phyloP scores from a whole-genome alignment of 179 eudicot species.

The Patellifolia procumbens region DNA sequence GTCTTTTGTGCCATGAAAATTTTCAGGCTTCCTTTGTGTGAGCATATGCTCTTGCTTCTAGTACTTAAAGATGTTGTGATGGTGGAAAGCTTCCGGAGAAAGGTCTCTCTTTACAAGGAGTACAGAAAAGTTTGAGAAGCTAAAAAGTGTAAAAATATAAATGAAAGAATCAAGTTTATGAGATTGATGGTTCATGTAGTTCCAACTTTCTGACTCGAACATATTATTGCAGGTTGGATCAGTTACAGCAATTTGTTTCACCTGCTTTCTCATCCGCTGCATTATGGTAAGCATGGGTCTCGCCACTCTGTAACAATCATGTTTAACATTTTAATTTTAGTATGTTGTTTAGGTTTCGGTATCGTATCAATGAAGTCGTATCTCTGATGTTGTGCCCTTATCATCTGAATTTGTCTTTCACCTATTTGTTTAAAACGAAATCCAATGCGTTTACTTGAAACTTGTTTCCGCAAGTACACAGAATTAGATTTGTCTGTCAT shows the following conservation, averaged over 20 bases:
- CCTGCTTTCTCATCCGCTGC: slow-evolving; percentile 84
- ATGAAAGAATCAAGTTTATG: too few species aligned
- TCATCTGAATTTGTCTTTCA: not conserved
- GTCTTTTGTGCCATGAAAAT: too few species aligned
- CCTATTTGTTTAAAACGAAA: not conserved
- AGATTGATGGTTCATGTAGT: not conserved
- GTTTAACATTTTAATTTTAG: not conserved
- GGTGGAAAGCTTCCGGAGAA: too few species aligned
- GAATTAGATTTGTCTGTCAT: not conserved
- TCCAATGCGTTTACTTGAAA: not conserved
- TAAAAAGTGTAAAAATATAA: too few species aligned
- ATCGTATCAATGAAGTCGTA: not conserved
- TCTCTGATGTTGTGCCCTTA: too few species aligned
- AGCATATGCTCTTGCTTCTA: too few species aligned
- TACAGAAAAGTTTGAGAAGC: too few species aligned
- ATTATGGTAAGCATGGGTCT: slow-evolving; percentile 60
- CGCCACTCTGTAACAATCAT: not conserved
- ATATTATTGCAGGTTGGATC: slow-evolving; percentile 71
- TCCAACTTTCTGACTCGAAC: slow-evolving; percentile 11
- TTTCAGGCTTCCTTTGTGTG: too few species aligned
- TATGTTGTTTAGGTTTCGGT: not conserved
- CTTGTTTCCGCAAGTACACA: not conserved
- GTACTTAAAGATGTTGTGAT: too few species aligned
- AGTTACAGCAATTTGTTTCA: slow-evolving; percentile 79
- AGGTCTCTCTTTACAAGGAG: too few species aligned